Evolutionary conservation across 164 flowering plant genomes (phyloP), one percentile per base, ranked within the genome.

Genomic region (Liquidambar formosana): DNA sequence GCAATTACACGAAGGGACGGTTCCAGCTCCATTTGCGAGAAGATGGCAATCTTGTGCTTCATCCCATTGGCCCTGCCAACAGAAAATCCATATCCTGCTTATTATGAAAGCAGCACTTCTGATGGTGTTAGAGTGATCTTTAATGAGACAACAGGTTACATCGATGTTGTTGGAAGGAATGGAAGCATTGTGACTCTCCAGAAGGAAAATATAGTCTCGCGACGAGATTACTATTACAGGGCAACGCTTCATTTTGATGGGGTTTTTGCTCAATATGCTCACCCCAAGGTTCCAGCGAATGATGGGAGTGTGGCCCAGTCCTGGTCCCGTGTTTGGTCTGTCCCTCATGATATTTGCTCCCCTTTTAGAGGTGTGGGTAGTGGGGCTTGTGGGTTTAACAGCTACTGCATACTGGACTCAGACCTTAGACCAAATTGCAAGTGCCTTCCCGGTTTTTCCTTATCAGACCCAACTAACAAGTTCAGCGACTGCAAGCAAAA

Each of bases 331-430:
- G 21, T 22, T 0, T 23, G 18, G 15, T 65, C 23, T 19, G 13
- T 53, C 3, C 68, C 68, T 2, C 48, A 53, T 1, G 22, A 53
- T 11, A 65, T 65, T 13, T 65, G 60, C 43, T 19, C 25, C 14
- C 12, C n/a, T 8, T 53, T 21, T 47, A 19, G 11, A 1, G 46
- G 10, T 0, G 58, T 56, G 0, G 60, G 68, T 4, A 47, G 68
- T 38, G 68, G 68, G 9, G 27, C 27, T n/a, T 65, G 68, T 21
- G 68, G 68, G 47, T 65, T 52, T 46, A 65, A 65, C 60, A 33
- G 28, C n/a, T 0, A n/a, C 27, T 65, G 68, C 48, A 6, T 0
- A 8, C 15, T 65, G 8, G 68, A 12, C 4, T n/a, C 1, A 0
- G 11, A 65, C 10, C 14, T 15, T 12, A 65, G 48, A 28, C 68